Percentiles rank a stretch among this genome's conserved stretches.
These are phyloP conservation scores for Fusarium siculi DNA, from an alignment of 2,329 filamentous ascomycete genomes.

Conservation along the genomic window DNA sequence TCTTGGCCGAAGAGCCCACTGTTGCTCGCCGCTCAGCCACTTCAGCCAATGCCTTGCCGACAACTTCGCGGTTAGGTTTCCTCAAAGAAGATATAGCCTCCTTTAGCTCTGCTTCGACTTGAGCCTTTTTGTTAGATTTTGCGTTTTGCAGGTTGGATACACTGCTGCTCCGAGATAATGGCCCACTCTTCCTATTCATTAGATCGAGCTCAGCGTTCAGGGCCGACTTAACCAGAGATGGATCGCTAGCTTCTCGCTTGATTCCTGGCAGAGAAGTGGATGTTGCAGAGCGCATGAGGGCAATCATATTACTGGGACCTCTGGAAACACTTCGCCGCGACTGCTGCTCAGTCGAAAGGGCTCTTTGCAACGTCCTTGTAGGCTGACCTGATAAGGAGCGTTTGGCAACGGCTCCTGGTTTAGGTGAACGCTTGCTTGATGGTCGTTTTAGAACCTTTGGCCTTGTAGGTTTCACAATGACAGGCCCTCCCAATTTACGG, in stretches of 20 bases:
- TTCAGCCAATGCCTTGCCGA: slow-evolving; percentile 73
- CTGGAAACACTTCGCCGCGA: slow-evolving; percentile 64
- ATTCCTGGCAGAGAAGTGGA: slow-evolving; percentile 68
- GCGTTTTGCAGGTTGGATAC: slow-evolving; percentile 63
- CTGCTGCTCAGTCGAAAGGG: slow-evolving; percentile 69
- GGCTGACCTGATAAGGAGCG: slow-evolving; percentile 55
- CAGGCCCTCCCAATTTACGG: slow-evolving; percentile 79
- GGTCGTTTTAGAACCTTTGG: slow-evolving; percentile 59
- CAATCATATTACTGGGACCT: slow-evolving; percentile 67
- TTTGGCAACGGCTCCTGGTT: slow-evolving; percentile 64
- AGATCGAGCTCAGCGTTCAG: slow-evolving; percentile 54
- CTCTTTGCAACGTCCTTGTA: slow-evolving; percentile 68
- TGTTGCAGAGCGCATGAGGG: slow-evolving; percentile 75
- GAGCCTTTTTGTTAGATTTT: slow-evolving; percentile 72
- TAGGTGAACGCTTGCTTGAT: slow-evolving; percentile 56
- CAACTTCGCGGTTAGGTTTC: slow-evolving; percentile 78
- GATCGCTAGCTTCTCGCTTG: slow-evolving; percentile 76
- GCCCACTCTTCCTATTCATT: slow-evolving; percentile 54
- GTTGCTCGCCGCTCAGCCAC: slow-evolving; percentile 70
- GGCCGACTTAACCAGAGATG: slow-evolving; percentile 60
- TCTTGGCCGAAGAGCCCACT: slow-evolving; percentile 57
- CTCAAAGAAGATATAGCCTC: slow-evolving; percentile 79
- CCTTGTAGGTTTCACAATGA: slow-evolving; percentile 66
- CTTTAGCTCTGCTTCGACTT: slow-evolving; percentile 75
- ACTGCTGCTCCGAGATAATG: slow-evolving; percentile 56